Percentiles rank a stretch among this genome's conserved stretches.
Evolutionary conservation across 805 yeast genomes (phyloP).

Genomic region (Pichia rugopelliculosa): DNA sequence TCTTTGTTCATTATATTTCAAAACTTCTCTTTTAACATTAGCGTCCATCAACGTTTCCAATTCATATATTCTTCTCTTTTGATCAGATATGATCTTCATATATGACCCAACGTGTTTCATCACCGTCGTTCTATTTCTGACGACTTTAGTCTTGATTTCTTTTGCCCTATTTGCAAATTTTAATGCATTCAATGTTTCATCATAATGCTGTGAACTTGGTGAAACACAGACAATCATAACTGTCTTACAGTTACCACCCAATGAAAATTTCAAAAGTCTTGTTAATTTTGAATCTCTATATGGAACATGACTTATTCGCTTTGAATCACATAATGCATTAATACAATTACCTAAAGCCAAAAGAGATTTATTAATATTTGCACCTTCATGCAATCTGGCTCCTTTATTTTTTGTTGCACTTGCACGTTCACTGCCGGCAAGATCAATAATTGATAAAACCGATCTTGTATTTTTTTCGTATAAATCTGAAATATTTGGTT

Average conservation of each 20-base stretch:
- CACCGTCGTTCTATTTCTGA: slow-evolving; percentile 65
- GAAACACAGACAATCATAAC: slow-evolving; percentile 94
- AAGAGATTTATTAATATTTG: slow-evolving; percentile 82
- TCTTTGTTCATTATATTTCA: slow-evolving; percentile 29
- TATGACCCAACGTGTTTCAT: slow-evolving; percentile 83
- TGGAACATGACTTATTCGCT: slow-evolving; percentile 69
- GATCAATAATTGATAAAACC: slow-evolving; percentile 78
- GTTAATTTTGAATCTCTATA: slow-evolving; percentile 89
- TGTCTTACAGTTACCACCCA: slow-evolving; percentile 92
- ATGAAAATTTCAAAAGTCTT: slow-evolving; percentile 74
- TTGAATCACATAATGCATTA: slow-evolving; percentile 76
- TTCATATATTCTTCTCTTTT: slow-evolving; percentile 64
- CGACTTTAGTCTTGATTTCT: slow-evolving; percentile 75
- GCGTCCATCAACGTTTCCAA: slow-evolving; percentile 47
- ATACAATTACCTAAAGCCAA: slow-evolving; percentile 91
- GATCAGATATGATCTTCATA: slow-evolving; percentile 76
- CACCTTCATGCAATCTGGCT: slow-evolving; percentile 77
- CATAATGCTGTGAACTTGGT: slow-evolving; percentile 82
- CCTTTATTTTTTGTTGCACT: slow-evolving; percentile 85
- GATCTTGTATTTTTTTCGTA: slow-evolving; percentile 67
- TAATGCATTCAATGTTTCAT: slow-evolving; percentile 85
- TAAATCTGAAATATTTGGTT: slow-evolving; percentile 51
- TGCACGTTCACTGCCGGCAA: slow-evolving; percentile 95
- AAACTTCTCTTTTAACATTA: slow-evolving; percentile 33
- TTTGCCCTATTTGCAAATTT: slow-evolving; percentile 91